Evolutionary conservation across 2,329 filamentous ascomycete genomes (phyloP), one percentile per base, ranked within the genome.

Genomic region (Periconia sp.): DNA sequence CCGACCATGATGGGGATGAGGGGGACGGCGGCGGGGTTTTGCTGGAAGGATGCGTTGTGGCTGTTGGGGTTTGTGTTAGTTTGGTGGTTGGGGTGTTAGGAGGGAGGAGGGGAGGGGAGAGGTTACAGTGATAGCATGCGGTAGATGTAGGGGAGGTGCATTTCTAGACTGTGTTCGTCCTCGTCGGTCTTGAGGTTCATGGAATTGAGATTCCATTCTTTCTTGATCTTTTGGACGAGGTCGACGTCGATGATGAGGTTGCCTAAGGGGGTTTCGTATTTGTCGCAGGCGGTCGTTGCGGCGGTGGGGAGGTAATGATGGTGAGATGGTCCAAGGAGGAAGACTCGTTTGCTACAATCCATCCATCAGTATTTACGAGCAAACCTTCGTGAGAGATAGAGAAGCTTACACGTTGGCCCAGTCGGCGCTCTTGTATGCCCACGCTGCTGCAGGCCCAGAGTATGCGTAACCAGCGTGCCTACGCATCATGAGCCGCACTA

Each of bases 391-490:
- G 23, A 27, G 23, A 27, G 23, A 27, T 5, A 5, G 9, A 20
- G n/a, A 31, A 20, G 72, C 82, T 71, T 74, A 87, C 84, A 87
- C 88, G 56, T 85, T 84, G 55, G 85, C 87, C 52, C 97, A 82
- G 72, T 97, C 92, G 47, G 96, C 86, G 7, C 85, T 84, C 74
- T 91, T 94, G 77, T 97, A 99, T 9, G 94, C 94, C 87, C 91
- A 97, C 42, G 92, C 94, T 42, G 94, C 94, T 62, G 91, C 93
- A 40, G 87, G 85, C 8, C 94, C 94, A 3, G 94, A 99, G 79
- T 93, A 97, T 1, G 84, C 79, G 77, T 96, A 99, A 56, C 94
- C 94, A 55, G 94, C 94, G 74, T 99, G 94, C 56, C 93, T 97
- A 64, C 61, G 55, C 58, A 54, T 64, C 67, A 67, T 71, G 63